phyloP scores from a whole-genome alignment of 2,329 filamentous ascomycete genomes.

The Neofusicoccum kwambonambiense region DNA sequence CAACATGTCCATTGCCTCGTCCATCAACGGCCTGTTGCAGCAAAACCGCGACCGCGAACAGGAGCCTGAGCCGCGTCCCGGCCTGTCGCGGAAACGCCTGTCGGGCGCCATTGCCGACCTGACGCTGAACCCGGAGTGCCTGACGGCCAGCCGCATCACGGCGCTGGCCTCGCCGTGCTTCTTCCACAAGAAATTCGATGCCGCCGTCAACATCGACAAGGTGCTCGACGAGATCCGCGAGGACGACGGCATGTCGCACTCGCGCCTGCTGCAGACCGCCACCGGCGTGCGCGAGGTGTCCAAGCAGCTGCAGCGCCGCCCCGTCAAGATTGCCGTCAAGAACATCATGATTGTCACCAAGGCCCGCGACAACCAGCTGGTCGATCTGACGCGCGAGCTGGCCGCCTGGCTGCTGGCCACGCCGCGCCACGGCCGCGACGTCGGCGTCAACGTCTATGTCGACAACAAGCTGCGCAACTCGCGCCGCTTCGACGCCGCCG shows the following conservation, averaged over 20 bases:
- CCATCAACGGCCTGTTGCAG: conserved; percentile 59
- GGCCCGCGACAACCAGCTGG: conserved; percentile 89
- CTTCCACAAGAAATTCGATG: conserved; percentile 95
- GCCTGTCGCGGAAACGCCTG: conserved; percentile 53
- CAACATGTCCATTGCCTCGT: conserved; percentile 61
- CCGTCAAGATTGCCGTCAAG: conserved; percentile 85
- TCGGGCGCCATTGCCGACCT: conserved; percentile 58
- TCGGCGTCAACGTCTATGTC: conserved; percentile 94
- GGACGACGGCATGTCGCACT: conserved; percentile 86
- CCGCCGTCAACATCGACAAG: conserved; percentile 90
- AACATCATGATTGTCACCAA: conserved; percentile 99
- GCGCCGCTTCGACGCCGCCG: conserved; percentile 78
- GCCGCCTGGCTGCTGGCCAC: conserved; percentile 84
- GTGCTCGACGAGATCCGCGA: conserved; percentile 93
- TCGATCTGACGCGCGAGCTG: conserved; percentile 83
- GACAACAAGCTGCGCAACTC: conserved; percentile 89
- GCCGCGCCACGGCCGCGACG: conserved; percentile 80
- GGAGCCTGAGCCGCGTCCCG: background rate
- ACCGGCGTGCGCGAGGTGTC: conserved; percentile 93
- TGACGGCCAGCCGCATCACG: conserved; percentile 51
- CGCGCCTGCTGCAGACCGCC: conserved; percentile 89
- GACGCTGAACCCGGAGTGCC: conserved; percentile 46
- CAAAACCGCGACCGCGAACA: conserved; percentile 1
- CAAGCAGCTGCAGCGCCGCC: conserved; percentile 87
- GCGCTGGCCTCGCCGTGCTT: conserved; percentile 90